Percentiles rank a stretch among this genome's conserved stretches.
Evolutionary conservation across 2,329 filamentous ascomycete genomes (phyloP).

Genomic region (Apiospora aurea): DNA sequence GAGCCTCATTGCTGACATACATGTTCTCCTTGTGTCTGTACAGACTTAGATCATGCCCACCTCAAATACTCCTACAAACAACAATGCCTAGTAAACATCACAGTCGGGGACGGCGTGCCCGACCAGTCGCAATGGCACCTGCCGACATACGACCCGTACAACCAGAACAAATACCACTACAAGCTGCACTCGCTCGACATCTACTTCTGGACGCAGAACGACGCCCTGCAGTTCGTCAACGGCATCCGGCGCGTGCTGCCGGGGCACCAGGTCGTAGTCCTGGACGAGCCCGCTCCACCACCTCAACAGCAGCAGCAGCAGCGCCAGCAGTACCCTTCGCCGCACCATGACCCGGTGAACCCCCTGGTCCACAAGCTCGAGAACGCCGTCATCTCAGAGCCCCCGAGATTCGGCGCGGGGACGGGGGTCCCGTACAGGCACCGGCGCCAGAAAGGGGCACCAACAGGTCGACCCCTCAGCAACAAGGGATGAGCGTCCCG

Average conservation of each 20-base stretch:
- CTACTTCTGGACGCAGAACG: constrained; percentile 80
- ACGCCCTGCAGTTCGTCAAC: constrained; percentile 75
- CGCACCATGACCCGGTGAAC: constrained; percentile 57
- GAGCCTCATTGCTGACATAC: not conserved
- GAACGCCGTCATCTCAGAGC: constrained; percentile 70
- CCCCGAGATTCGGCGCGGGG: constrained; percentile 50
- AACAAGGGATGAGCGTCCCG: not conserved
- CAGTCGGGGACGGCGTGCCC: constrained; percentile 59
- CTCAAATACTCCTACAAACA: constrained; percentile 79
- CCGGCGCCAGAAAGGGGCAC: not conserved
- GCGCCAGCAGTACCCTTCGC: constrained; percentile 41
- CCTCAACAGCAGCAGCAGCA: constrained; percentile 45
- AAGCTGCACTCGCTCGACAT: constrained; percentile 77
- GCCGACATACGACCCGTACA: constrained; percentile 73
- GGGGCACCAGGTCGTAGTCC: constrained; percentile 64
- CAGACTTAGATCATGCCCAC: constrained; percentile 70
- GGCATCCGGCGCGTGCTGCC: constrained; percentile 71
- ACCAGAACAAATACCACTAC: constrained; percentile 82
- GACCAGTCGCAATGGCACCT: constrained; percentile 75
- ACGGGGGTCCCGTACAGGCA: constrained; percentile 28
- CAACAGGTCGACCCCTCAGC: not conserved
- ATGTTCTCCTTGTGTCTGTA: too few relatives aligned
- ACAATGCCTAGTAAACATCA: constrained; percentile 72
- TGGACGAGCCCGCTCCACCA: constrained; percentile 67
- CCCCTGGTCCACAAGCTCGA: constrained; percentile 78